phyloP scores from a whole-genome alignment of 2,329 filamentous ascomycete genomes.

The Sphaerulina populicola region DNA sequence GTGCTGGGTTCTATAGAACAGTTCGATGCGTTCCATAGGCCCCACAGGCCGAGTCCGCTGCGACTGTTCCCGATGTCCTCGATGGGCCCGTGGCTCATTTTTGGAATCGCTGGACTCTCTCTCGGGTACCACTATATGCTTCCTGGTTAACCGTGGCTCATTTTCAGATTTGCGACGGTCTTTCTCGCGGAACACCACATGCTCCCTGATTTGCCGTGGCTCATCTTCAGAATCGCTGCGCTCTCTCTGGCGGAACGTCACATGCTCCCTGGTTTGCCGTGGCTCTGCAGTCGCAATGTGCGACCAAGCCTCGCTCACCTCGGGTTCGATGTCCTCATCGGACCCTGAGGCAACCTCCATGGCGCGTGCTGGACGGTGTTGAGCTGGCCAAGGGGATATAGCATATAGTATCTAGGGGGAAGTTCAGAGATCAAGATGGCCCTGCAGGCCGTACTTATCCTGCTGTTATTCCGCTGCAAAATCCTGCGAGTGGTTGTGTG shows the following conservation, averaged over 20 bases:
- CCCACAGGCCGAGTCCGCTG: not conserved
- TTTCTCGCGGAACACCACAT: no score
- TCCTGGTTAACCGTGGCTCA: not conserved
- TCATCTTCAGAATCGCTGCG: no score
- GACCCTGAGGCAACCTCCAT: not conserved
- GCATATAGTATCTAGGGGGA: not conserved
- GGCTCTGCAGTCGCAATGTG: not conserved
- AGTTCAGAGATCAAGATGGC: not conserved
- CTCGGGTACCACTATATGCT: not conserved
- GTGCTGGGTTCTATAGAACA: not conserved
- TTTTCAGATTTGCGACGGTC: no score
- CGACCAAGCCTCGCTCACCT: not conserved
- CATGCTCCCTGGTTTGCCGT: not conserved
- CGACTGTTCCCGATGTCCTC: not conserved
- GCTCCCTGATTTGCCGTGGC: no score
- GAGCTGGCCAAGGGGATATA: not conserved
- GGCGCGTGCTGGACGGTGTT: not conserved
- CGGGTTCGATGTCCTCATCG: not conserved
- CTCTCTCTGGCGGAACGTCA: not conserved
- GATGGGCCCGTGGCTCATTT: not conserved
- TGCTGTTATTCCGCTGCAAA: not conserved
- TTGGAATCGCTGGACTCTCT: no score
- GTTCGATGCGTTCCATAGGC: not conserved
- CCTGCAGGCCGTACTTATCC: not conserved
- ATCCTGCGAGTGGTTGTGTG: conserved; percentile 1